Percentiles rank a stretch among this genome's conserved stretches.
These are phyloP conservation scores for Pluteus cervinus DNA, from an alignment of 768 basidiomycete species.

Conservation along the genomic window DNA sequence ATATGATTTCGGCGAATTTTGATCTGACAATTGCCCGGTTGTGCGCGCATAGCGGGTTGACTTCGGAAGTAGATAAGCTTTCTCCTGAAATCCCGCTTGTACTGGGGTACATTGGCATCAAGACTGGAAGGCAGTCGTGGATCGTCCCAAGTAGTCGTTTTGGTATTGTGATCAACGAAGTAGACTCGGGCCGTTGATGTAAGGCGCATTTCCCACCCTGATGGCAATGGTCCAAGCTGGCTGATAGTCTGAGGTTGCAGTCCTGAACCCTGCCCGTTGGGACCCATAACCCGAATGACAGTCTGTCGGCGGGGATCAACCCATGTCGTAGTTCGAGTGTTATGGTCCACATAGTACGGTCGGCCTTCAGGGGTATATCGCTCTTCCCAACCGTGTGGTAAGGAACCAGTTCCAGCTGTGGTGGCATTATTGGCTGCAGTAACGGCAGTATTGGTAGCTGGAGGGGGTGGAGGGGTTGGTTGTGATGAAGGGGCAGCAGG, in stretches of 20 bases:
- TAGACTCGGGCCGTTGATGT: slow-evolving; percentile 97
- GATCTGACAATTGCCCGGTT: slow-evolving; percentile 98
- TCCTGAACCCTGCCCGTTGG: slow-evolving; percentile 80
- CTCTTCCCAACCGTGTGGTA: slow-evolving; percentile 99
- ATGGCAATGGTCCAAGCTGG: slow-evolving; percentile 93
- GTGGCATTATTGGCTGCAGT: slow-evolving; percentile 44
- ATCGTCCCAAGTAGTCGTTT: slow-evolving; percentile 99
- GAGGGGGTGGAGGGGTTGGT: slow-evolving; percentile 24
- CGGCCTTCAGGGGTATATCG: slow-evolving; percentile 97
- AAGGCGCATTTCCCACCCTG: slow-evolving; percentile 99
- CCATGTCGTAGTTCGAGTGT: slow-evolving; percentile 99
- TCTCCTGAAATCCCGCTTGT: slow-evolving; percentile 98
- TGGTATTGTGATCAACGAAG: slow-evolving; percentile 99
- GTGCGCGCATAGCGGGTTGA: slow-evolving; percentile 96
- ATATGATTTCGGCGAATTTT: slow-evolving; percentile 98
- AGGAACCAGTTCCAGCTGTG: slow-evolving; percentile 72
- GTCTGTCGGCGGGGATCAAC: slow-evolving; percentile 98
- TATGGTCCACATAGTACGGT: slow-evolving; percentile 99
- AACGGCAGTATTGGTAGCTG: slow-evolving; percentile 28
- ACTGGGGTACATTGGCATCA: slow-evolving; percentile 96
- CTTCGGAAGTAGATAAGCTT: slow-evolving; percentile 99
- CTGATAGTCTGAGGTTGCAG: slow-evolving; percentile 94
- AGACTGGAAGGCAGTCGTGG: slow-evolving; percentile 92
- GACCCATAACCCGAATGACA: slow-evolving; percentile 94
- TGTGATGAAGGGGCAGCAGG: slow-evolving; percentile 25